Evolutionary conservation across 768 basidiomycete genomes (phyloP), one percentile per base, ranked within the genome.

Genomic region (Paxillus involutus): DNA sequence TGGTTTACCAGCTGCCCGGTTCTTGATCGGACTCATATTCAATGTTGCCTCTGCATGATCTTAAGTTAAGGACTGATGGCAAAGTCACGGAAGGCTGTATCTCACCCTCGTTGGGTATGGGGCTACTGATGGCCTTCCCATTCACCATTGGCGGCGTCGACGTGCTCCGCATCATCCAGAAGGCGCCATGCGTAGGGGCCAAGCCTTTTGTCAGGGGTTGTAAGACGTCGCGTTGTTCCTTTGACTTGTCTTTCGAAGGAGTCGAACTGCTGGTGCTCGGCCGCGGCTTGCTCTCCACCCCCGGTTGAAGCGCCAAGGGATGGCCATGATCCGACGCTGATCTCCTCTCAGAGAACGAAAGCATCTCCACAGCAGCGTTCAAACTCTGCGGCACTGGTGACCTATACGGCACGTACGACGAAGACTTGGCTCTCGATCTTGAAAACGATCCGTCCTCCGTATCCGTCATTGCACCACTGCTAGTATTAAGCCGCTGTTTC

Each of bases 11-110:
- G 74, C 73, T 7, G 76, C 75, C 42, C 85, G 77, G 62, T 84
- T 80, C 72, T 86, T 86, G 21, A 91, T 80, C 35, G 91, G 90
- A 59, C 83, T 88, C 81, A 93, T 82, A 52, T 85, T 78, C 62
- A 82, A 63, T 1, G 86, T 88, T 14, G 88, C 88, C 66, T 83
- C 91, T 73, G 53, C 36, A 21, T 51, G 17, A 49, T 51, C 47
- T 36, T 35, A 32, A 50, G 35, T 58, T 40, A 59, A 36, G 33
- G 19, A 40, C 33, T 21, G 19, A 24, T 30, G 44, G 21, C 10
- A 33, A 16, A 45, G 12, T 44, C n/a, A 30, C 44, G 47, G 30
- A 48, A 8, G 40, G 52, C 47, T 36, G 19, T 19, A 44, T 47
- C 79, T 53, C 56, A 89, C 90, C 83, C 65, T 82, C 79, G 64